A percentile compares a stretch with the other conserved stretches of the same genome.
Conservation (phyloP, 352 stramenopile species). For the Phytophthora uliginosa region DNA sequence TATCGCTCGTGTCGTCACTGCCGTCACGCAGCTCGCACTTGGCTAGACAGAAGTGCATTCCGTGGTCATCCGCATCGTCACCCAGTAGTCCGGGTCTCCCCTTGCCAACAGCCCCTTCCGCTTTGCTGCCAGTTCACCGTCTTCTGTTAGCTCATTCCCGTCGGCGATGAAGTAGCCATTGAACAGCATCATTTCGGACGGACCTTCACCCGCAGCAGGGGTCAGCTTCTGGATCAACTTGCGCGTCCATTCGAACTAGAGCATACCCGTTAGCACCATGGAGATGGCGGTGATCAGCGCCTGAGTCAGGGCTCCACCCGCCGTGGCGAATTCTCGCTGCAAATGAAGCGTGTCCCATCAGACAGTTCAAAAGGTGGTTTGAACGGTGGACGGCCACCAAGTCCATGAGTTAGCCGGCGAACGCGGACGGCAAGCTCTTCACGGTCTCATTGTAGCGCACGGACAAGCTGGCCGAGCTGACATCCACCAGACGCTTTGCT, state of each 20-base stretch:
- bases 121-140: slow-evolving; percentile 36
- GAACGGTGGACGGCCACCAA: slow-evolving; percentile 69
- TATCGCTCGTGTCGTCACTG: neutral
- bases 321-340: slow-evolving; percentile 50
- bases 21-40: slow-evolving; percentile 34
- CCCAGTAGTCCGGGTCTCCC: slow-evolving; percentile 52
- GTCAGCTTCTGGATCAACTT: slow-evolving; percentile 66
- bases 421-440: slow-evolving; percentile 60
- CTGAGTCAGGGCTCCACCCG: slow-evolving; percentile 40
- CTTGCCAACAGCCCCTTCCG: slow-evolving; percentile 14
- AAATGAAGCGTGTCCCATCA: slow-evolving; percentile 56
- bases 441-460: slow-evolving; percentile 54
- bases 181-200: slow-evolving; percentile 67
- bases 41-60: slow-evolving; percentile 52
- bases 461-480: slow-evolving; percentile 30
- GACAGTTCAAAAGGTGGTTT: slow-evolving; percentile 67
- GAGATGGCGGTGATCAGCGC: slow-evolving; percentile 36
- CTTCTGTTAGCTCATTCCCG: slow-evolving; percentile 46
- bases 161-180: slow-evolving; percentile 73
- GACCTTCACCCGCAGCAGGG: slow-evolving; percentile 75
- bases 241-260: slow-evolving; percentile 60
- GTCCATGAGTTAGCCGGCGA: slow-evolving; percentile 84
- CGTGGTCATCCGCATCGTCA: slow-evolving; percentile 53
- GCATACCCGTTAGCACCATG: slow-evolving; percentile 37
- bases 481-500: slow-evolving; percentile 7